Base-by-base conservation (phyloP, 2,329 filamentous ascomycete species). In the Paraphoma sp. region DNA sequence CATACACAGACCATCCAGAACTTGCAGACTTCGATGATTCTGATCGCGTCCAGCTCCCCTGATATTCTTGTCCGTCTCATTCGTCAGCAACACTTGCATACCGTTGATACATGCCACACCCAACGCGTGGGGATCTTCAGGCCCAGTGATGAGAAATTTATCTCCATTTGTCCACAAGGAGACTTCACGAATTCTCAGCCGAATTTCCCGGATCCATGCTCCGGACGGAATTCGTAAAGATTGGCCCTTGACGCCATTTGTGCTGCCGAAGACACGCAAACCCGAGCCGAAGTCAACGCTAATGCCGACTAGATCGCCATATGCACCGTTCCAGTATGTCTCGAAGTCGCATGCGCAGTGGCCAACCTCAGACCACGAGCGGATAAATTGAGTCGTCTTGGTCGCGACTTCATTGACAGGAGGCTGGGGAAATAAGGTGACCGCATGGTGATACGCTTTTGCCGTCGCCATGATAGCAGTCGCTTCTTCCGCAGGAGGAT, bases 171-270 rank as follows among this genome's bases (percentile, higher is more conserved):
- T 23, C 29, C 16, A 43, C 53, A 12, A 42, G 18, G n/a, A 51
- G 31, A 18, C 14, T 10, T 53, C 14, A 6, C 46, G 30, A 4
- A 54, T 3, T 8, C 23, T 11, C 4, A 56, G 40, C 7, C 17
- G 30, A 17, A 66, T 52, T 16, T 57, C 53, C 2, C 10, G 49
- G 17, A 67, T 62, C 61, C 59, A 64, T 7, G 59, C 56, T 4
- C 43, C 33, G 2, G 53, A 30, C 33, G 52, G 33, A 16, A 65
- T 62, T 31, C 46, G 52, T 41, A 55, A 17, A 6, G 48, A 23
- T 16, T 30, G 33, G 5, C 56, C 51, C n/a, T 41, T 28, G 3
- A 16, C 23, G 10, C 48, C 54, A 6, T 55, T 36, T 6, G 49
- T 47, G 17, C 41, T 56, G 12, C 62, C 64, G 51, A 67, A 60